Evolutionary conservation across 2,329 filamentous ascomycete species (phyloP).

Genomic region (Aureobasidium sp.): DNA sequence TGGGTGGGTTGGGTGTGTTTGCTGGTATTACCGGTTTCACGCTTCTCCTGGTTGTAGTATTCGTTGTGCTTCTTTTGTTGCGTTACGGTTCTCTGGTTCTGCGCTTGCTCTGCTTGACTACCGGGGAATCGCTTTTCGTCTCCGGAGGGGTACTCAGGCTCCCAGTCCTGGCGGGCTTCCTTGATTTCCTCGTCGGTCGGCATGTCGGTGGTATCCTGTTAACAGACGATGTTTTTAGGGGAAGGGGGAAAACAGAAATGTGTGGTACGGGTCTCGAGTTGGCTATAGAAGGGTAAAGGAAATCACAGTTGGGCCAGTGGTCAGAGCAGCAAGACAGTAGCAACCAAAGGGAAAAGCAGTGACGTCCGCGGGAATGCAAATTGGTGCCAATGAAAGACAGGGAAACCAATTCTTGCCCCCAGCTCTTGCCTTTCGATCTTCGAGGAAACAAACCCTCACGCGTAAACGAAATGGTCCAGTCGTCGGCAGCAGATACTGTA

Average conservation of each 20-base stretch:
- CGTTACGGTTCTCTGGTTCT: slow-evolving; percentile 31
- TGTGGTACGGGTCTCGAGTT: background rate
- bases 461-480: background rate
- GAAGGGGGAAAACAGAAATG: background rate
- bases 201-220: background rate
- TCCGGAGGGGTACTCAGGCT: slow-evolving; percentile 9
- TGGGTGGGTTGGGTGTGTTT: slow-evolving; percentile 24
- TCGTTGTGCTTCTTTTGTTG: slow-evolving; percentile 39
- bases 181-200: slow-evolving; percentile 4
- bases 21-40: slow-evolving; percentile 23
- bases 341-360: background rate
- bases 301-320: background rate
- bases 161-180: slow-evolving; percentile 3
- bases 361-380: background rate
- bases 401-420: background rate
- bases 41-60: slow-evolving; percentile 25
- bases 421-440: background rate
- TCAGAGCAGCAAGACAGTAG: slow-evolving; percentile 1
- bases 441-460: background rate
- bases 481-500: background rate
- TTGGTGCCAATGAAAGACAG: background rate
- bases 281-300: background rate
- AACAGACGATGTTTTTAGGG: too few species aligned
- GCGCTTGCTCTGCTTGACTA: slow-evolving; percentile 9
- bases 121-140: slow-evolving; percentile 5